Percentiles rank a stretch among this genome's conserved stretches.
Conservation (phyloP, 2,329 filamentous ascomycete genomes). For the Trichoderma atroviride region DNA sequence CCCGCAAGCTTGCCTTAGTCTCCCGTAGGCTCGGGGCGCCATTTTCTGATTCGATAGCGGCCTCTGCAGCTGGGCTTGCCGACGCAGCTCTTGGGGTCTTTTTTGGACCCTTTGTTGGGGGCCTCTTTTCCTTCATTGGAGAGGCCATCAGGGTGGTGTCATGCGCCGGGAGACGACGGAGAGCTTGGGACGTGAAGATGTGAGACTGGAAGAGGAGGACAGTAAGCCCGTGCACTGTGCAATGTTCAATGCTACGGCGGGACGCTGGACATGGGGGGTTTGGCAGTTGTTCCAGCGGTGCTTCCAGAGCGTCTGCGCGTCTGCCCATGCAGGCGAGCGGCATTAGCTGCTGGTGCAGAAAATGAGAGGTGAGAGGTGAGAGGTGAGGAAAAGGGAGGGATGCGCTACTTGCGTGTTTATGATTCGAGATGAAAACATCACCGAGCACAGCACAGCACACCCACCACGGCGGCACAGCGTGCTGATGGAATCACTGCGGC, state of each 20-base stretch:
- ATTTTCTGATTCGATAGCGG: not conserved
- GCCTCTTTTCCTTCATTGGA: not conserved
- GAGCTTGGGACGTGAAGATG: not conserved
- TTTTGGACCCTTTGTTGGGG: not conserved
- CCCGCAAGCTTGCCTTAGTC: not conserved
- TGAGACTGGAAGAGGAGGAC: not conserved
- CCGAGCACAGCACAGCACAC: not conserved
- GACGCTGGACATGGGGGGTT: not conserved
- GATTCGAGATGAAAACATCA: not conserved
- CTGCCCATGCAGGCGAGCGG: not conserved
- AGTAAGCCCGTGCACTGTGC: not conserved
- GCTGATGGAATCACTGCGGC: not conserved
- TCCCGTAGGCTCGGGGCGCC: not conserved
- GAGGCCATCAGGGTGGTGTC: constrained; percentile 4
- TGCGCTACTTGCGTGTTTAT: not conserved
- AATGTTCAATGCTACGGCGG: not conserved
- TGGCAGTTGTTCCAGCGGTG: not conserved
- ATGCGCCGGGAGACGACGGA: constrained; percentile 17
- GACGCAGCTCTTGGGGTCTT: not conserved
- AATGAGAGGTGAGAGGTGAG: not conserved
- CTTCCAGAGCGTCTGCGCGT: not conserved
- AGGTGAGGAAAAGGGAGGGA: not conserved
- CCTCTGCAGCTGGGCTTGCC: not conserved
- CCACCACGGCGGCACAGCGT: not conserved
- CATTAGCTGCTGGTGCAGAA: not conserved